These are phyloP conservation scores for Jatropha podagrica DNA, from an alignment of 441 rosid species.

Conservation along the genomic window DNA sequence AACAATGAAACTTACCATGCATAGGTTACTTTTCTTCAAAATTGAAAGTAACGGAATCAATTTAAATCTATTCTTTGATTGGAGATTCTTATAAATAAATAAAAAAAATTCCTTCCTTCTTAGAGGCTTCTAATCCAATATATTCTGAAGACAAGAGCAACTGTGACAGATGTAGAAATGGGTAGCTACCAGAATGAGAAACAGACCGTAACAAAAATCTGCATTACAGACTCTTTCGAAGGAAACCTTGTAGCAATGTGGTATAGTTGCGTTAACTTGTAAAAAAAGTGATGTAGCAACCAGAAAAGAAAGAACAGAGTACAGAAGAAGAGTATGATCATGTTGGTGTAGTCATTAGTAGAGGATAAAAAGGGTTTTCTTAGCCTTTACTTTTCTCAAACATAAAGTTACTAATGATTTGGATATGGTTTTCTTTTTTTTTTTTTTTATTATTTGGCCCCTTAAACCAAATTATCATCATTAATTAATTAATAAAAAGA, in stretches of 20 bases:
- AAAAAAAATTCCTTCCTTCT: too few species aligned
- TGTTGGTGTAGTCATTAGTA: constrained; percentile 22
- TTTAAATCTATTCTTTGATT: too few species aligned
- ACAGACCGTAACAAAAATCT: not conserved
- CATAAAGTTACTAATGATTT: constrained; percentile 39
- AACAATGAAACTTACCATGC: too few species aligned
- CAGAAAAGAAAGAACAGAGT: constrained; percentile 19
- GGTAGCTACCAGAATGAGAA: not conserved
- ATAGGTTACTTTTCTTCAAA: too few species aligned
- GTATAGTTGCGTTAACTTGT: constrained; percentile 37
- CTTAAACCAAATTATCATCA: not conserved
- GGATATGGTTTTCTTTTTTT: not conserved
- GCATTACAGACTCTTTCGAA: not conserved
- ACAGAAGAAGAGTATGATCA: constrained; percentile 9
- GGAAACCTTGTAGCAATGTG: not conserved
- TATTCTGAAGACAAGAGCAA: too few species aligned
- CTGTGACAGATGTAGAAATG: not conserved
- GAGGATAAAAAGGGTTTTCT: constrained; percentile 26
- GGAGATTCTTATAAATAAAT: too few species aligned
- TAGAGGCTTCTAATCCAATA: too few species aligned
- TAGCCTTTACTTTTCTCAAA: constrained; percentile 50
- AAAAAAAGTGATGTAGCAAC: constrained; percentile 39
- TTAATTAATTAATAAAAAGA: constrained; percentile 13
- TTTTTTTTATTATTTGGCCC: not conserved
- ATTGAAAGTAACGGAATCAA: too few species aligned